Base-by-base conservation (phyloP, 108 stramenopile genomes). In the Pelagomonas calceolata region DNA sequence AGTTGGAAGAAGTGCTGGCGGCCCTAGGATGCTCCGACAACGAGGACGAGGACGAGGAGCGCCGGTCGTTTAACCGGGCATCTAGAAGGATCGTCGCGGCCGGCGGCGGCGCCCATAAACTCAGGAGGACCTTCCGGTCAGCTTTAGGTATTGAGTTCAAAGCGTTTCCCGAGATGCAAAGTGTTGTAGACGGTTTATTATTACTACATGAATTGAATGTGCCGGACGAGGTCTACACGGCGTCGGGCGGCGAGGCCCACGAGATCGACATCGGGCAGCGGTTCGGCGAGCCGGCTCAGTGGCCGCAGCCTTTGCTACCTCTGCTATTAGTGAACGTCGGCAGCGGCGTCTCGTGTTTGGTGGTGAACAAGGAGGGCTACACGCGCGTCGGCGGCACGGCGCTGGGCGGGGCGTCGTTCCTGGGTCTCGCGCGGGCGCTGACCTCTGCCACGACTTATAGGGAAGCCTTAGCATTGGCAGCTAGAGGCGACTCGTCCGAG, bases 361-460 rank as follows among this genome's bases (percentile, higher is more conserved):
- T 60, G 21, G 51, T 60, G 51, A 9, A 1, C 7, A 17, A 26
- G 21, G 51, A 60, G 51, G 51, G 51, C 51, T 60, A 60, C 51
- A 12, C 51, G 51, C 51, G 51, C 51, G 51, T 60, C 51, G 51
- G 51, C 51, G 51, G 51, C 21, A 60, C 51, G 51, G 51, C 51
- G 21, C 39, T 43, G 9, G 39, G 39, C 39, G 51, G 51, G 21
- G 51, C 51, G 51, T 26, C 51, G 21, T 60, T 60, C 51, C 51
- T 60, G 7, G 51, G 51, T 1, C 51, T 60, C 51, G 51, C 51
- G 26, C 51, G 51, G 7, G 51, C 51, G 51, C 51, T 60, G 21
- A 60, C 51, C 21, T 60, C 51, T 3, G 51, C 51, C 7, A 16
- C 21, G 51, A 60, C 51, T 3, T 60, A 26, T 26, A 26, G 29